Base-by-base conservation (phyloP, 2,329 filamentous ascomycete species). In the Westerdykella sp. region DNA sequence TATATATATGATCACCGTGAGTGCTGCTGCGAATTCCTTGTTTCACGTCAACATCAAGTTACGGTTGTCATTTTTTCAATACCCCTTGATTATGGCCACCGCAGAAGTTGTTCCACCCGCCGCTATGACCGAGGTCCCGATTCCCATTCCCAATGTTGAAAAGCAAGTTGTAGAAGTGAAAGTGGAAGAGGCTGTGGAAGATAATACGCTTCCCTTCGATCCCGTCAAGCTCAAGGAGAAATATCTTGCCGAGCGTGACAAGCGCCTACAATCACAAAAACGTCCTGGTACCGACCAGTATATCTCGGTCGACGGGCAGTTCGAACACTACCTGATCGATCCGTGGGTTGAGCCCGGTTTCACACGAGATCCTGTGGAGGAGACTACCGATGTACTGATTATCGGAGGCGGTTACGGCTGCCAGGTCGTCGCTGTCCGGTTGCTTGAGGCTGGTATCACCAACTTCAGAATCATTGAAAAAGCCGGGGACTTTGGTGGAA, bases 401-500 rank as follows among this genome's bases (percentile, higher is more conserved):
- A 52, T 73, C 10, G 72, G 73, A 10, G 71, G 66, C 6, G 73
- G 73, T 1, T 72, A 65, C 49, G 68, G 67, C 9, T 72, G 70
- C 5, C 63, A 73, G 18, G 52, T 72, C 5, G 66, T 65, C 42
- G 71, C 69, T 5, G 66, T 66, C 1, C 56, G 65, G 2, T 48
- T 73, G 16, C 55, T 72, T 15, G 55, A 71, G 46, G 54, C 62
- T 3, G 68, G 69, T 2, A 55, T 70, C 7, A 50, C 59, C 5
- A 63, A 71, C 37, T 65, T 74, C 18, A 47, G 62, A 13, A 64
- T 74, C 30, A 53, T 73, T 9, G 72, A 74, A 49, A 74, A 60
- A 14, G 72, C 71, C 3, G 70, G 69, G 4, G 70, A 69, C 5
- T 74, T 73, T 53, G 72, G 73, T 4, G 72, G 73, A 0, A 73